Evolutionary conservation across 208 protist genomes (phyloP), one percentile per base, ranked within the genome.

Genomic region (Leishmania major): DNA sequence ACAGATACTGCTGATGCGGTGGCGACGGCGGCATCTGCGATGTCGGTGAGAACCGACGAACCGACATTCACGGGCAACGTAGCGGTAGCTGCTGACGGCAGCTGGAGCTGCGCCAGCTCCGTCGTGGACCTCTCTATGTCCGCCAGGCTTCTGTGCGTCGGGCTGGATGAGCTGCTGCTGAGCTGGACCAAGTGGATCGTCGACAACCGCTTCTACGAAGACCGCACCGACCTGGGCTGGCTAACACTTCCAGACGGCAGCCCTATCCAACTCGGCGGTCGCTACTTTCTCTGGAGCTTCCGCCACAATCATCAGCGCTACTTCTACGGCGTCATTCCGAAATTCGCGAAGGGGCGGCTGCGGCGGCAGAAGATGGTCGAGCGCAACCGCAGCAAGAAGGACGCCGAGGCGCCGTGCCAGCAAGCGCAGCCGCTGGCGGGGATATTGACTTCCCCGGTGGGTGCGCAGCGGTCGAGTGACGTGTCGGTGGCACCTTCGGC

Each of bases 311-410:
- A 81, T 37, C 78, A 92, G 79, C 88, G 85, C 1, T 92, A 90
- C 74, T 94, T 92, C 80, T 90, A 90, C 80, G 91, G 91, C 35
- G 85, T 90, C 67, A 91, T 94, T 31, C 91, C 91, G n/a, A 89
- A 90, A 49, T 94, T 94, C 74, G 84, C 85, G 17, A 91, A 91
- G 75, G 87, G 89, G 37, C 84, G 85, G 6, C 76, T 88, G 57
- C 79, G 88, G 7, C 67, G 88, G 31, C 84, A 87, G 77, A 84
- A 84, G 62, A 49, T 83, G 57, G 77, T 84, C 45, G 81, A 86
- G 53, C 80, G 81, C n/a, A 81, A 84, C 53, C 79, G 83, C 45
- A 83, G 64, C 31, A 87, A 85, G 66, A 87, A 82, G 75, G 78
- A 55, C 25, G 28, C 40, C 37, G 55, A 76, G 49, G 73, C 43